phyloP scores from a whole-genome alignment of 495 filamentous ascomycete genomes.

The Aspergillus leporis region DNA sequence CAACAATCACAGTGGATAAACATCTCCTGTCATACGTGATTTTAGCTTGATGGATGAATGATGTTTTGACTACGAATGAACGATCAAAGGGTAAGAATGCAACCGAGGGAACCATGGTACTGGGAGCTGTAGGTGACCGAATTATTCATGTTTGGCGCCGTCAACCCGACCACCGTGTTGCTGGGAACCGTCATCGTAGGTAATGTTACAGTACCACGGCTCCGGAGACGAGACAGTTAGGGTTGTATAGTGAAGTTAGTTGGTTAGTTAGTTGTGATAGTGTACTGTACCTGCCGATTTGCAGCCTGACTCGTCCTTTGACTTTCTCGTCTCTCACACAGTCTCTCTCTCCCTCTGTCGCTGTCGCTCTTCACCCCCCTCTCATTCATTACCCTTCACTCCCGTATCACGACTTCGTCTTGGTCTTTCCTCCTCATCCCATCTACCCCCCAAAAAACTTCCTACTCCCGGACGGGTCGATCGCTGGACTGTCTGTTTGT shows the following conservation, averaged over 20 bases:
- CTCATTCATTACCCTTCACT: not conserved
- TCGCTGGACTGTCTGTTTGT: conserved; percentile 16
- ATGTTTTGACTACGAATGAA: not conserved
- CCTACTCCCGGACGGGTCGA: conserved; percentile 13
- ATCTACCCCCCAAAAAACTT: conserved; percentile 10
- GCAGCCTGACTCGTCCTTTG: not conserved
- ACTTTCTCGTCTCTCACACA: not conserved
- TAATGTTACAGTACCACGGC: conserved; percentile 6
- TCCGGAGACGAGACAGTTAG: conserved; percentile 1
- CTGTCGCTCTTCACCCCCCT: conserved; percentile 2
- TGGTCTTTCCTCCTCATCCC: conserved; percentile 8
- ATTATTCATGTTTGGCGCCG: not conserved
- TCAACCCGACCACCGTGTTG: conserved; percentile 1
- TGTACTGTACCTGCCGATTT: conserved; percentile 5
- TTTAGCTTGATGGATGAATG: not conserved
- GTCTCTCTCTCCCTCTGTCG: not conserved
- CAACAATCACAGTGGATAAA: not conserved
- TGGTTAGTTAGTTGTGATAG: not conserved
- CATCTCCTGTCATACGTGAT: not conserved
- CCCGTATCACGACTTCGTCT: conserved; percentile 6
- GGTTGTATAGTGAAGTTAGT: not conserved
- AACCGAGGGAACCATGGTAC: not conserved
- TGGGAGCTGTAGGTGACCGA: not conserved
- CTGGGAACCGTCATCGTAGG: not conserved
- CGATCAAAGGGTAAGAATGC: not conserved